Evolutionary conservation across 768 basidiomycete genomes (phyloP).

Genomic region (Termitomyces sp.): DNA sequence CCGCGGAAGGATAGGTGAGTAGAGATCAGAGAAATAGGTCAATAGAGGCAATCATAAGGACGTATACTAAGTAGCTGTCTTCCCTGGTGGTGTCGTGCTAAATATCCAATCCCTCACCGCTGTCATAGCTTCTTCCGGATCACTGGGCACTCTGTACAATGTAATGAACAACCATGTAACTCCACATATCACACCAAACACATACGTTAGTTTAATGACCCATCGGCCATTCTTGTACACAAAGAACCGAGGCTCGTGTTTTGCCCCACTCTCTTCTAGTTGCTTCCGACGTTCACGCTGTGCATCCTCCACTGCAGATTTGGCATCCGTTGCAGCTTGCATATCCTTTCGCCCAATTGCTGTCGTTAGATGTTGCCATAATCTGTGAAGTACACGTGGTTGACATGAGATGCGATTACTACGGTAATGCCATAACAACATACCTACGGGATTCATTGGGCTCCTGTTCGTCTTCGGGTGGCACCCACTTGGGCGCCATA

Average conservation of each 20-base stretch:
- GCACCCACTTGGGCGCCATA: constrained; percentile 79
- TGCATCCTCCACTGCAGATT: constrained; percentile 85
- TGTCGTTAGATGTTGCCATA: constrained; percentile 81
- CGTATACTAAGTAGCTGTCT: neutral
- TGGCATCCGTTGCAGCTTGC: constrained; percentile 90
- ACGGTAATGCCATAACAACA: neutral
- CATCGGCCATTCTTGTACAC: constrained; percentile 71
- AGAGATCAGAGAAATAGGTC: constrained; percentile 1
- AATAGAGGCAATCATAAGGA: neutral
- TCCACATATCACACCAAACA: constrained; percentile 9
- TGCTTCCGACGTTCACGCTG: constrained; percentile 78
- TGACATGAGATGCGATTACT: neutral
- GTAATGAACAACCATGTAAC: neutral
- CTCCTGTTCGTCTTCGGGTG: constrained; percentile 84
- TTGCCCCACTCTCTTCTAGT: constrained; percentile 70
- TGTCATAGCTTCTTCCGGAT: constrained; percentile 62
- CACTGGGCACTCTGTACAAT: constrained; percentile 58
- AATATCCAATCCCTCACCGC: constrained; percentile 83
- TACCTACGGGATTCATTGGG: constrained; percentile 85
- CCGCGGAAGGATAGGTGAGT: neutral
- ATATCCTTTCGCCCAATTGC: constrained; percentile 89
- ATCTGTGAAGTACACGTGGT: constrained; percentile 29
- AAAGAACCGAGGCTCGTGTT: constrained; percentile 80
- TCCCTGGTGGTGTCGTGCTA: constrained; percentile 13
- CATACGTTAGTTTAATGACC: constrained; percentile 75